A percentile compares a stretch with the other conserved stretches of the same genome.
These are phyloP conservation scores for Chionographis japonica DNA, from an alignment of 106 monocot species.

Conservation along the genomic window DNA sequence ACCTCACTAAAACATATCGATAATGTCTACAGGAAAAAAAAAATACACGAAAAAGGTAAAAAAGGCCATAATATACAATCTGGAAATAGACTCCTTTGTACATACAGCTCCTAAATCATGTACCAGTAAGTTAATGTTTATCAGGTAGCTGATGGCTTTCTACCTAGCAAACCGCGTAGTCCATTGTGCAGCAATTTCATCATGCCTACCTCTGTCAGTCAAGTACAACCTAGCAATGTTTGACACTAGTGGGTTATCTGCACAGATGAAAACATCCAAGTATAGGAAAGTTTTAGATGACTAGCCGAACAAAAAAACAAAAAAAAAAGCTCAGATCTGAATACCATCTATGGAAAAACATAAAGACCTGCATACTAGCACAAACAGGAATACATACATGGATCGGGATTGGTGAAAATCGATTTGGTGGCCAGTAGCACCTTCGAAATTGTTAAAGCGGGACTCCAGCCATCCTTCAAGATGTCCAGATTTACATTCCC, in stretches of 20 bases:
- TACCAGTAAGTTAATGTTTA: background rate
- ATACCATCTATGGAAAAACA: no score
- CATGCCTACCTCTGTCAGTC: slow-evolving; percentile 67
- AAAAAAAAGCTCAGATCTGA: background rate
- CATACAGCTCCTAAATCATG: no score
- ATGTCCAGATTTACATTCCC: slow-evolving; percentile 70
- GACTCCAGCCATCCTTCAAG: slow-evolving; percentile 82
- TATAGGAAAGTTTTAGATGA: background rate
- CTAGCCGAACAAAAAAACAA: background rate
- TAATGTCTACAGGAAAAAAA: no score
- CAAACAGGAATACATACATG: slow-evolving; percentile 44
- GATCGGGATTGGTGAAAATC: slow-evolving; percentile 71
- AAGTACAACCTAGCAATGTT: slow-evolving; percentile 63
- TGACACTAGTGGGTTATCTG: slow-evolving; percentile 54
- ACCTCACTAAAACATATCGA: no score
- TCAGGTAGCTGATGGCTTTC: background rate
- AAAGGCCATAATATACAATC: no score
- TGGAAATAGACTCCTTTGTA: no score
- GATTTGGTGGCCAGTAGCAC: slow-evolving; percentile 68
- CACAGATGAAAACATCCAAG: slow-evolving; percentile 6
- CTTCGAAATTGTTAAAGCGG: slow-evolving; percentile 87
- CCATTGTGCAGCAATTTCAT: slow-evolving; percentile 79
- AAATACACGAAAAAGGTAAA: no score
- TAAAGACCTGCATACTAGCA: background rate
- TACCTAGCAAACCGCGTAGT: slow-evolving; percentile 76